A percentile compares a stretch with the other conserved stretches of the same genome.
These are phyloP conservation scores for Hanseniaspora clermontiae DNA, from an alignment of 805 yeast genomes.

Conservation along the genomic window DNA sequence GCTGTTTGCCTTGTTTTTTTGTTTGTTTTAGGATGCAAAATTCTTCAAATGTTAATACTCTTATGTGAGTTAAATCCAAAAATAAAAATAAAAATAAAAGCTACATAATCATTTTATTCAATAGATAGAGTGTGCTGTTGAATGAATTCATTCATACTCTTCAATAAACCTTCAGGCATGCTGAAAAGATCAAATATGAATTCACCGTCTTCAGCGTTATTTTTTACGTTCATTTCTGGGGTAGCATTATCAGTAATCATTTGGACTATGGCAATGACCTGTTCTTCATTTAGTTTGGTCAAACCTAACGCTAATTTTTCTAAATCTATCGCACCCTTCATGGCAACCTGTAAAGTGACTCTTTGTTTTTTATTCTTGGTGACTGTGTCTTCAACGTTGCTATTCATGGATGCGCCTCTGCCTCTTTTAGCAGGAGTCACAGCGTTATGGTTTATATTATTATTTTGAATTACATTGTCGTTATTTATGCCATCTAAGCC, in stretches of 20 bases:
- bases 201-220: slow-evolving; percentile 93
- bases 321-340: slow-evolving; percentile 69
- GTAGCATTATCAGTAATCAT: slow-evolving; percentile 95
- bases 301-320: slow-evolving; percentile 84
- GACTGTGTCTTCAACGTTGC: slow-evolving; percentile 5
- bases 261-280: slow-evolving; percentile 85
- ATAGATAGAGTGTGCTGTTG: slow-evolving; percentile 40
- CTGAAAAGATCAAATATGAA: slow-evolving; percentile 92
- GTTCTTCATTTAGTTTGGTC: slow-evolving; percentile 82
- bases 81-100: background rate
- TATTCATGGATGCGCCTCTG: slow-evolving; percentile 10
- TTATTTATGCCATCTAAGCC: slow-evolving; percentile 16
- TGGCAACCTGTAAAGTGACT: slow-evolving; percentile 27
- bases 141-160: slow-evolving; percentile 90
- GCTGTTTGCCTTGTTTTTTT: background rate
- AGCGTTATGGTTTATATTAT: slow-evolving; percentile 32
- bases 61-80: background rate
- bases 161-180: slow-evolving; percentile 77
- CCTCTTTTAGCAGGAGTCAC: slow-evolving; percentile 28
- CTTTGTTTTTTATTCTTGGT: slow-evolving; percentile 23
- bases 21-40: background rate
- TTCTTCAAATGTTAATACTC: background rate
- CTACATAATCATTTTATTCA: background rate
- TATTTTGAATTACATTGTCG: slow-evolving; percentile 21
- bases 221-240: slow-evolving; percentile 87